phyloP scores from a whole-genome alignment of 73 alveolate genomes.

The Stentor roeselii region DNA sequence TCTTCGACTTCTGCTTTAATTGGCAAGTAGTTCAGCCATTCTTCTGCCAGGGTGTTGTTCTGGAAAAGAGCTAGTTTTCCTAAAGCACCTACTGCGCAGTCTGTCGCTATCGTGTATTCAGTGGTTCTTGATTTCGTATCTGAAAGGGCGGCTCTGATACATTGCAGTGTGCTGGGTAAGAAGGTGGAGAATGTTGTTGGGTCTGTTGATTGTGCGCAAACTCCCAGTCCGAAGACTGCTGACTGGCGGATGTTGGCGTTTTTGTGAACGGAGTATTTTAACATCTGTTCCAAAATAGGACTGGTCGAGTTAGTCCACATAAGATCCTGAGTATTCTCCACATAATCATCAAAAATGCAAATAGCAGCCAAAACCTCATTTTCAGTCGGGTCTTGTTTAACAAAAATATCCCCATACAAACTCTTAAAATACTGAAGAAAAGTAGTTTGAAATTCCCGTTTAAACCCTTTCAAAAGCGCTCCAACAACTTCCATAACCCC shows the following conservation, averaged over 20 bases:
- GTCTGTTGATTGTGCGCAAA: constrained; percentile 21
- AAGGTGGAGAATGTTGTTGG: neutral
- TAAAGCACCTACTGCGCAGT: constrained; percentile 21
- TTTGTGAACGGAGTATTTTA: neutral
- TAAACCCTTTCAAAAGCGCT: neutral
- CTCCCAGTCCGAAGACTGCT: constrained; percentile 24
- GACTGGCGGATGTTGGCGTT: constrained; percentile 17
- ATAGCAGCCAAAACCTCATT: neutral
- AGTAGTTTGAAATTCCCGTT: neutral
- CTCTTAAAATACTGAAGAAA: neutral
- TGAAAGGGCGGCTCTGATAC: neutral
- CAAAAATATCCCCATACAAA: constrained; percentile 9
- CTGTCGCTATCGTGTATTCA: neutral
- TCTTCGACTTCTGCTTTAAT: constrained; percentile 24
- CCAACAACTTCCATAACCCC: constrained; percentile 14
- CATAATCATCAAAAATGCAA: constrained; percentile 21
- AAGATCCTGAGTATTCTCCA: constrained; percentile 15
- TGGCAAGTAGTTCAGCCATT: constrained; percentile 13
- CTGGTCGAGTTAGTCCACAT: constrained; percentile 1
- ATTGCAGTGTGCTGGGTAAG: neutral
- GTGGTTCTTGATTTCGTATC: neutral
- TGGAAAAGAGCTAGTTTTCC: constrained; percentile 26
- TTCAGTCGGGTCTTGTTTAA: constrained; percentile 4
- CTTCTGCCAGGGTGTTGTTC: neutral
- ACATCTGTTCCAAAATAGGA: constrained; percentile 7